Evolutionary conservation across 331 rosid species (phyloP).

Genomic region (Dryas integrifolia): DNA sequence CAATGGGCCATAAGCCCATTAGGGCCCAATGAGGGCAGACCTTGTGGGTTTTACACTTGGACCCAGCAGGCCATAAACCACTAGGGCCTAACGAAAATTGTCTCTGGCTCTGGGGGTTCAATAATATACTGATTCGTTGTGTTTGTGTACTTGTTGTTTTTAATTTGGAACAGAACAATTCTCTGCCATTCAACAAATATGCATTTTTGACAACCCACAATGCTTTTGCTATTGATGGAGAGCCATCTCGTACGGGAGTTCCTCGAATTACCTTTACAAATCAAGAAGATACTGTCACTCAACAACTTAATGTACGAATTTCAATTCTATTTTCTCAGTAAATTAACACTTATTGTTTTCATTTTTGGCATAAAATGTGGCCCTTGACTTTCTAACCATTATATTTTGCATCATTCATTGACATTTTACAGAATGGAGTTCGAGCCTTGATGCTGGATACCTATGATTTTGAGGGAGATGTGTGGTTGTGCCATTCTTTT

Average conservation of each 20-base stretch:
- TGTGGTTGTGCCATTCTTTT: constrained; percentile 91
- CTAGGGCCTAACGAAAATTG: no score
- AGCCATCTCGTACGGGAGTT: constrained; percentile 58
- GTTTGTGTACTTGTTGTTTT: not conserved
- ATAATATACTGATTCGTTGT: not conserved
- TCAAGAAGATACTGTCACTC: constrained; percentile 73
- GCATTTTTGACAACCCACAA: constrained; percentile 91
- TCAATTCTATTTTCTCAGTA: not conserved
- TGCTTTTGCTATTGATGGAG: constrained; percentile 70
- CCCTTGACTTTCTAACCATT: not conserved
- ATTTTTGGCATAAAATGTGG: not conserved
- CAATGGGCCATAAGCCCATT: no score
- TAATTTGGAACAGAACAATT: constrained; percentile 52
- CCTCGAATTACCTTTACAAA: constrained; percentile 64
- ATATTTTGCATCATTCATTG: not conserved
- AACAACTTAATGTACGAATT: constrained; percentile 66
- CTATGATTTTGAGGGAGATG: constrained; percentile 70
- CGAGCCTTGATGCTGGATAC: constrained; percentile 82
- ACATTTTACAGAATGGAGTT: constrained; percentile 61
- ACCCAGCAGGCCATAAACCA: no score
- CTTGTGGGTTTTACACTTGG: no score
- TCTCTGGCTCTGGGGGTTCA: no score
- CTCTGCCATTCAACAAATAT: constrained; percentile 88
- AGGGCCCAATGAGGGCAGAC: no score
- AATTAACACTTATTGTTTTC: no score